Base-by-base conservation (phyloP, 2,329 filamentous ascomycete genomes). In the Fusarium oxysporum region DNA sequence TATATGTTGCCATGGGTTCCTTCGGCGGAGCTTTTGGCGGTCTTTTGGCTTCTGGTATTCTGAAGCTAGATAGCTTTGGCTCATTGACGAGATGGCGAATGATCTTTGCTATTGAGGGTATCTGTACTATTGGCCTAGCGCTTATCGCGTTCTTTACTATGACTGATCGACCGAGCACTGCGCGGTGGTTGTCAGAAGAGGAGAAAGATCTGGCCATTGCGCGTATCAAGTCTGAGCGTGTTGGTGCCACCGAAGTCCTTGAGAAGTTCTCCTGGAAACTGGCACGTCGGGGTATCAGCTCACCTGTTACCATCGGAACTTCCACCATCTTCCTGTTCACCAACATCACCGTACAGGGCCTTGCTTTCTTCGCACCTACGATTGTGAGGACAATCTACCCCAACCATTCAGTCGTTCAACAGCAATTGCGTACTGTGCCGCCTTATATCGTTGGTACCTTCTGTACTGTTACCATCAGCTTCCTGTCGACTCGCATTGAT, bases 311-410 rank as follows among this genome's bases (percentile, higher is more conserved):
- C 0, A 70, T 92, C 0, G 78, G 78, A 3, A 89, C 86, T 0
- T 79, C 87, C 0, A 82, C 88, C 68, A 86, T 91, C 70, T 91
- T 91, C 80, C 81, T 91, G 2, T 84, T 91, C 50, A 83, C 90
- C 81, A 92, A 92, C 79, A 86, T 92, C 72, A 92, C 90, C 0
- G 90, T 92, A 3, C 89, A 92, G 75, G 90, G 90, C 5, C 83
- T 92, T 1, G 89, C 87, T 13, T 92, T 92, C 83, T 92, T 92
- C 76, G 82, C 86, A 0, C 90, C 90, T 0, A 91, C 90, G 0
- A 92, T 92, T 56, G 88, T 92, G 47, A 81, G 79, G 30, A 90
- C 87, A 0, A 91, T 92, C 72, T 92, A 92, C 69, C 90, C 90
- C 0, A 76, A 85, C 6, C 78, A 81, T 40, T 84, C 81, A 4